Base-by-base conservation (phyloP, 495 filamentous ascomycete genomes). In the Parmelia sp. region DNA sequence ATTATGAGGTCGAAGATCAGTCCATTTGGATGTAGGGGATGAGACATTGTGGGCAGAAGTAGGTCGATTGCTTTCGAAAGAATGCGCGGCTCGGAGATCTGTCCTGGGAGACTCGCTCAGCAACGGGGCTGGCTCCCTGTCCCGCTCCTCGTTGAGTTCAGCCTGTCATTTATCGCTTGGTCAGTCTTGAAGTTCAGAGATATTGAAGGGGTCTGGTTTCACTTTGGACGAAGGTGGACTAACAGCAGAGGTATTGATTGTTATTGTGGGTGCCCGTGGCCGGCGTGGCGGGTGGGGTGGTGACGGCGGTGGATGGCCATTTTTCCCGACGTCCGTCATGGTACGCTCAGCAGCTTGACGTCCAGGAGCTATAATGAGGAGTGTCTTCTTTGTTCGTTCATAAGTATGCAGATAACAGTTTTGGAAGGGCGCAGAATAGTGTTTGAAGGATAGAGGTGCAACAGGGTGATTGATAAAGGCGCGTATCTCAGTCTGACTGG, bases 11-110 rank as follows among this genome's bases (percentile, higher is more conserved):
- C 75, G 63, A 36, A 71, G 55, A 42, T 84, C 80, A 19, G 75
- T 73, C 66, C 74, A 74, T 67, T 82, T 81, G 33, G 77, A 73
- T 23, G 81, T 76, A 2, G 88, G 89, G 19, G 88, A 92, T 9
- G 90, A 92, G 59, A 96, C 75, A 76, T 96, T 95, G 74, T 96
- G 92, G 0, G 91, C 89, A 51, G 91, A 96, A 0, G 88, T 91
- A n/a, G 91, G 92, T 61, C 90, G 80, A 71, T 78, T 83, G 67
- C 82, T 84, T 64, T 96, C 90, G 55, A 90, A 90, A 6, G 89
- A 91, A 60, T 78, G 78, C 0, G 82, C 75, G 33, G 77, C 79
- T 60, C 84, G 83, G 57, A 82, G 71, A 59, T 92, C 88, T 11
- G 83, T 79, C 53, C 84, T 78, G 33, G 87, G 83, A 51, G 66